Evolutionary conservation across 2,329 filamentous ascomycete genomes (phyloP).

Genomic region (Cercospora sp.): DNA sequence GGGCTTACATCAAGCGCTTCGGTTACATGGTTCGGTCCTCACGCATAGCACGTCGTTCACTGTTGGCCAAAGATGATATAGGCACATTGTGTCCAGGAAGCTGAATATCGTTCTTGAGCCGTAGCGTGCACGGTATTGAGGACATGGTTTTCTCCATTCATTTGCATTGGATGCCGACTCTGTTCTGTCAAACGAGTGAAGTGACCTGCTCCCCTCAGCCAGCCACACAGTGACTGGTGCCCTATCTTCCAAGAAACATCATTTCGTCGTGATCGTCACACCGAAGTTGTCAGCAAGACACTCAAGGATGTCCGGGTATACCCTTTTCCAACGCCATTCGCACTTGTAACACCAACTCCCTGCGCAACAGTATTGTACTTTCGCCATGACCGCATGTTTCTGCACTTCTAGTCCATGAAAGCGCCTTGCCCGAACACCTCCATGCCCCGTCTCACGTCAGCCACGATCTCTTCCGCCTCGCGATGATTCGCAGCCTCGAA

Average conservation of each 20-base stretch:
- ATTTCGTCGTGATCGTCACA: neutral
- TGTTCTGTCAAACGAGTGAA: neutral
- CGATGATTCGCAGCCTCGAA: constrained; percentile 73
- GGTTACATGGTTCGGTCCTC: neutral
- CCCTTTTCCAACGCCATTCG: constrained; percentile 4
- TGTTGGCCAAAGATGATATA: neutral
- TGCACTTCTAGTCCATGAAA: constrained; percentile 13
- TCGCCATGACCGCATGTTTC: neutral
- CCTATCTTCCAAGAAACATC: neutral
- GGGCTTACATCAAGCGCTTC: neutral
- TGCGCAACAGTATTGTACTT: neutral
- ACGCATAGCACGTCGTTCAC: neutral
- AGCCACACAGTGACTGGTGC: neutral
- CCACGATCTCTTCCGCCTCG: constrained; percentile 76
- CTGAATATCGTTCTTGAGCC: neutral
- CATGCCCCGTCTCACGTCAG: constrained; percentile 61
- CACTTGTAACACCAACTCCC: neutral
- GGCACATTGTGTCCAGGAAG: neutral
- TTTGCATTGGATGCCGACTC: neutral
- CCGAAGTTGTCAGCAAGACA: neutral
- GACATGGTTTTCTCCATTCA: neutral
- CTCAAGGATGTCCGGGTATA: constrained; percentile 5
- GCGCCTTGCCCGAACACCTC: constrained; percentile 21
- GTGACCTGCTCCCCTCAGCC: neutral
- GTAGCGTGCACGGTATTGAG: neutral